Conservation (phyloP, 2,329 filamentous ascomycete genomes). For the Zymoseptoria ardabiliae region DNA sequence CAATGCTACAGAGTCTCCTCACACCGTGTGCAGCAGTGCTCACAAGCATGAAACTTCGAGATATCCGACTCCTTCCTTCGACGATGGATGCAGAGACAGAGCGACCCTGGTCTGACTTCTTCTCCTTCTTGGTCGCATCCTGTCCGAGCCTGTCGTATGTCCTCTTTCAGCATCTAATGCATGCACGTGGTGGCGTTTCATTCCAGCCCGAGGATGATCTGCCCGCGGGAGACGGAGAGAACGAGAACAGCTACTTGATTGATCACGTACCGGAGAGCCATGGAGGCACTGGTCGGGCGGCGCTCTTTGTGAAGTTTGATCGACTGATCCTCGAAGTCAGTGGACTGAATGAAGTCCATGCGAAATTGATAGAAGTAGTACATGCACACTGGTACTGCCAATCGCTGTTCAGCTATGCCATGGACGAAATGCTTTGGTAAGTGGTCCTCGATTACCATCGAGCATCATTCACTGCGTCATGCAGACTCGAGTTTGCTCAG, state of each 20-base stretch:
- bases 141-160: constrained; percentile 20
- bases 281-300: constrained; percentile 3
- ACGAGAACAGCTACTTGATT: constrained; percentile 9
- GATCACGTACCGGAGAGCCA: constrained; percentile 11
- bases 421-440: constrained; percentile 26
- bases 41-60: constrained; percentile 25
- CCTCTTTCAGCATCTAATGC: constrained; percentile 24
- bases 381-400: constrained; percentile 25
- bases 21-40: constrained; percentile 13
- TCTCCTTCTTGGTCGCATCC: constrained; percentile 18
- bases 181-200: constrained; percentile 18
- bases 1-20: constrained; percentile 17
- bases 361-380: constrained; percentile 13
- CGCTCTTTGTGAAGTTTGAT: constrained; percentile 17
- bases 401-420: constrained; percentile 21
- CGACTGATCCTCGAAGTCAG: constrained; percentile 19
- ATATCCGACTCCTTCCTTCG: constrained; percentile 22
- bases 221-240: constrained; percentile 5
- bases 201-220: constrained; percentile 16
- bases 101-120: constrained; percentile 21
- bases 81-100: neutral
- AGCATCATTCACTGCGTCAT: neutral
- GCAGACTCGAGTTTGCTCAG: neutral
- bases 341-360: constrained; percentile 12
- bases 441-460: neutral